These are phyloP conservation scores for Samsoniella hepiali DNA, from an alignment of 2,329 filamentous ascomycete genomes.

Conservation along the genomic window DNA sequence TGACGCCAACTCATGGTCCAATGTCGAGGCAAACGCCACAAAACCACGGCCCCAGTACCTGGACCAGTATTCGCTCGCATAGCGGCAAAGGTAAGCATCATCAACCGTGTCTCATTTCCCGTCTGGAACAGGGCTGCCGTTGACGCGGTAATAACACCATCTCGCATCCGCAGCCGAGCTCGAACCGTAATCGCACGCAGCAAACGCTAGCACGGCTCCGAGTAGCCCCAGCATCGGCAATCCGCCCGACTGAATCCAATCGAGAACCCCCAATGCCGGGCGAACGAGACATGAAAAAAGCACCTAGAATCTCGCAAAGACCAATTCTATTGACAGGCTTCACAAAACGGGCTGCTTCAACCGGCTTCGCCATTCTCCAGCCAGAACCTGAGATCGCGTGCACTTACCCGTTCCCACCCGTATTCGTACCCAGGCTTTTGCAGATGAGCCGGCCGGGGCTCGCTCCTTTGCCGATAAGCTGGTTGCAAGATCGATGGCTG, in stretches of 20 bases:
- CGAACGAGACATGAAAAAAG: not conserved
- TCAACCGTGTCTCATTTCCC: constrained; percentile 11
- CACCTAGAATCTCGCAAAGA: not conserved
- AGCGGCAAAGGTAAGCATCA: not conserved
- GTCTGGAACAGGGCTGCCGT: not conserved
- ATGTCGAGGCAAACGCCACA: constrained; percentile 13
- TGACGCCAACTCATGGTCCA: not conserved
- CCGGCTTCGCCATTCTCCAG: not conserved
- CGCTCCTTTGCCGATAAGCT: constrained; percentile 6
- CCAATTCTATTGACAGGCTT: not conserved
- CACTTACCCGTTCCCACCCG: constrained; percentile 1
- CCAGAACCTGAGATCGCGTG: constrained; percentile 9
- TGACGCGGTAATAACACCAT: constrained; percentile 9
- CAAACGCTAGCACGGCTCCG: not conserved
- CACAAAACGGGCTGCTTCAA: not conserved
- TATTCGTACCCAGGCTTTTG: constrained; percentile 15
- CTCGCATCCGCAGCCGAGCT: constrained; percentile 16
- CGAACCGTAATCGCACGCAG: constrained; percentile 18
- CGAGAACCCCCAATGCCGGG: not conserved
- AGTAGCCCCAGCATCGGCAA: not conserved
- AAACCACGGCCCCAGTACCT: not conserved
- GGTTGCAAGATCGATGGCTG: constrained; percentile 12
- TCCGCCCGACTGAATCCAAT: not conserved
- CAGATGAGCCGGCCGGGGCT: constrained; percentile 5
- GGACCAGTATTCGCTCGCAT: not conserved